Conservation (phyloP, 768 basidiomycete species). For the Hygrophorus pudorinus region DNA sequence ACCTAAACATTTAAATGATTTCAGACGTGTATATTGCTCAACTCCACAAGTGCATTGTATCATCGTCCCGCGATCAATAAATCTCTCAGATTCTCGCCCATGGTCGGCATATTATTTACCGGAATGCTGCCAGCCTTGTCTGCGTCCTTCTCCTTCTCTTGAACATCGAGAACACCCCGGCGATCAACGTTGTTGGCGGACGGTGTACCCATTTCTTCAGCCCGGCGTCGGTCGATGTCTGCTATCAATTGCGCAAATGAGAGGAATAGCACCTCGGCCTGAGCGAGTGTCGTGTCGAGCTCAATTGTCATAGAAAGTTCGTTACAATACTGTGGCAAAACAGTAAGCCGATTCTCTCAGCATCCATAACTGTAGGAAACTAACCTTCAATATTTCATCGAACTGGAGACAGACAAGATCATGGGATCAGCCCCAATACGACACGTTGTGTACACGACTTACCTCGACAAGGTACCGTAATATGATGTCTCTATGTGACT, state of each 20-base stretch:
- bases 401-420: conserved; percentile 36
- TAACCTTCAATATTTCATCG: conserved; percentile 71
- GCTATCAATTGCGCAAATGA: conserved; percentile 84
- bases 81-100: conserved; percentile 57
- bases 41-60: background rate
- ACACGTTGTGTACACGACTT: background rate
- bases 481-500: conserved; percentile 93
- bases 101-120: conserved; percentile 26
- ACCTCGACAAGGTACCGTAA: conserved; percentile 83
- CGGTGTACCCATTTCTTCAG: conserved; percentile 40
- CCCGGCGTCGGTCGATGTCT: conserved; percentile 75
- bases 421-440: background rate
- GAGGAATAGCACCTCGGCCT: conserved; percentile 94
- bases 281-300: conserved; percentile 88
- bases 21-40: background rate
- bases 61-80: conserved; percentile 33
- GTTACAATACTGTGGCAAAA: conserved; percentile 63
- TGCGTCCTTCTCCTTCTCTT: too few species aligned
- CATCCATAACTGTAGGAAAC: background rate
- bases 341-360: background rate
- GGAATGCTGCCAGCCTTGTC: conserved; percentile 16
- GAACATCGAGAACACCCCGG: too few species aligned
- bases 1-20: too few species aligned
- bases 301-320: conserved; percentile 96
- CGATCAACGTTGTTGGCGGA: conserved; percentile 21